Percentiles rank a stretch among this genome's conserved stretches.
Conservation (phyloP, 2,329 filamentous ascomycete species). For the Thelonectria discophora region DNA sequence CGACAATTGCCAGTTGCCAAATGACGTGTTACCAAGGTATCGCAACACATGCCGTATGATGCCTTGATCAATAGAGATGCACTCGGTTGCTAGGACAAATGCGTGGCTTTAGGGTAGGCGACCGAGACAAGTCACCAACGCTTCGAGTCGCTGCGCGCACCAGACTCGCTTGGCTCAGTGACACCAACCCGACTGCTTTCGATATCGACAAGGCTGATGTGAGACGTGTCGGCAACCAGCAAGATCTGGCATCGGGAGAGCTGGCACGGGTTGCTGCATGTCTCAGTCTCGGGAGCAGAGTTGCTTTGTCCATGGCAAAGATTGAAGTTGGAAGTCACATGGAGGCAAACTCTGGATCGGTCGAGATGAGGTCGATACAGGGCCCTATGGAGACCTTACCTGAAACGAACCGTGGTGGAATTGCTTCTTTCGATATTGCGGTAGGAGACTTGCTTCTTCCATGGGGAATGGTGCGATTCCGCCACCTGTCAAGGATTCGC, state of each 20-base stretch:
- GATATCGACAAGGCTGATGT: constrained; percentile 29
- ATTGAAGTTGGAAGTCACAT: not conserved
- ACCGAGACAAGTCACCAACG: too few relatives aligned
- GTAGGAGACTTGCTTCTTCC: constrained; percentile 34
- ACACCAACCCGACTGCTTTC: too few relatives aligned
- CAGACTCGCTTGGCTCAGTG: too few relatives aligned
- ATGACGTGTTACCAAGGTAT: not conserved
- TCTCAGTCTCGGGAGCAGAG: constrained; percentile 24
- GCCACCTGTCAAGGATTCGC: constrained; percentile 7
- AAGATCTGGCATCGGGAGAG: constrained; percentile 29
- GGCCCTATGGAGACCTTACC: constrained; percentile 29
- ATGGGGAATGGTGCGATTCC: constrained; percentile 39
- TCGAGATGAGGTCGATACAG: constrained; percentile 1
- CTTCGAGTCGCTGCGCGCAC: not conserved
- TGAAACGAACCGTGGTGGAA: constrained; percentile 40
- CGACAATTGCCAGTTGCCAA: not conserved
- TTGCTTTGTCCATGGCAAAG: not conserved
- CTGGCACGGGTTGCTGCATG: constrained; percentile 27
- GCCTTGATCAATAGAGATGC: too few relatives aligned
- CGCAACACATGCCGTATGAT: not conserved
- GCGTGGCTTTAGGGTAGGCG: too few relatives aligned
- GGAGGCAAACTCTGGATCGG: not conserved
- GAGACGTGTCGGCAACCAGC: constrained; percentile 21
- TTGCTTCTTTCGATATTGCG: constrained; percentile 35
- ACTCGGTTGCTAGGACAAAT: not conserved